Conservation (phyloP, 495 filamentous ascomycete genomes). For the Platismatia glauca region DNA sequence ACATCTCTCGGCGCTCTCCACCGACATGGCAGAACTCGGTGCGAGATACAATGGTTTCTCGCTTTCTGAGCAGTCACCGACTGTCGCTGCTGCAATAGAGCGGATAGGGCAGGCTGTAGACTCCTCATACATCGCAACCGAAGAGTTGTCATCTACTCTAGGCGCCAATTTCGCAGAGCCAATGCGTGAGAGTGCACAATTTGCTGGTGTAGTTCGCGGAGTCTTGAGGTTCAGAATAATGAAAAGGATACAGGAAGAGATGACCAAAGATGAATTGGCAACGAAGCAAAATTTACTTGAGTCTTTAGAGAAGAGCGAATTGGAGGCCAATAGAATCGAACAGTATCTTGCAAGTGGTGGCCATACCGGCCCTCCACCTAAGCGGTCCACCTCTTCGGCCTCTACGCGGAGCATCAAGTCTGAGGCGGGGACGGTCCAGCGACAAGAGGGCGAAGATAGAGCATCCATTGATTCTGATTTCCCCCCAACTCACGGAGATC, state of each 20-base stretch:
- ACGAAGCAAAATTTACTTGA: slow-evolving; percentile 75
- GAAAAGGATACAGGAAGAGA: slow-evolving; percentile 92
- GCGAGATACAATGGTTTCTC: slow-evolving; percentile 96
- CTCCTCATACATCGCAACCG: slow-evolving; percentile 90
- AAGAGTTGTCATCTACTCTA: slow-evolving; percentile 74
- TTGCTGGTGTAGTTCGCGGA: slow-evolving; percentile 83
- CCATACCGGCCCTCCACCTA: slow-evolving; percentile 44
- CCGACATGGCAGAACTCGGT: slow-evolving; percentile 85
- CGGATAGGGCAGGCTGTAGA: slow-evolving; percentile 90
- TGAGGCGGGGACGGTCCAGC: slow-evolving; percentile 30
- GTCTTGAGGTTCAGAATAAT: slow-evolving; percentile 82
- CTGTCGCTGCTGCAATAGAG: slow-evolving; percentile 88
- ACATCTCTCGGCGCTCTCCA: slow-evolving; percentile 70
- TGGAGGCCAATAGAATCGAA: slow-evolving; percentile 85
- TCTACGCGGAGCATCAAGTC: slow-evolving; percentile 39
- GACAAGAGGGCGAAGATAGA: slow-evolving; percentile 52
- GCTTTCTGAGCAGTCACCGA: slow-evolving; percentile 76
- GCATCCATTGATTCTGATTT: slow-evolving; percentile 90
- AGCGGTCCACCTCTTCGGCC: slow-evolving; percentile 55
- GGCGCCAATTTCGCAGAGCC: slow-evolving; percentile 91
- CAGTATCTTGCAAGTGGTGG: slow-evolving; percentile 72
- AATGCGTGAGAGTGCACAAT: slow-evolving; percentile 94
- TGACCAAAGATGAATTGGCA: slow-evolving; percentile 82
- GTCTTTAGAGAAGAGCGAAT: slow-evolving; percentile 77
- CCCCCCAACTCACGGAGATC: slow-evolving; percentile 75